Evolutionary conservation across 768 basidiomycete species (phyloP), one percentile per base, ranked within the genome.

Genomic region (Coprinopsis strossmayeri): DNA sequence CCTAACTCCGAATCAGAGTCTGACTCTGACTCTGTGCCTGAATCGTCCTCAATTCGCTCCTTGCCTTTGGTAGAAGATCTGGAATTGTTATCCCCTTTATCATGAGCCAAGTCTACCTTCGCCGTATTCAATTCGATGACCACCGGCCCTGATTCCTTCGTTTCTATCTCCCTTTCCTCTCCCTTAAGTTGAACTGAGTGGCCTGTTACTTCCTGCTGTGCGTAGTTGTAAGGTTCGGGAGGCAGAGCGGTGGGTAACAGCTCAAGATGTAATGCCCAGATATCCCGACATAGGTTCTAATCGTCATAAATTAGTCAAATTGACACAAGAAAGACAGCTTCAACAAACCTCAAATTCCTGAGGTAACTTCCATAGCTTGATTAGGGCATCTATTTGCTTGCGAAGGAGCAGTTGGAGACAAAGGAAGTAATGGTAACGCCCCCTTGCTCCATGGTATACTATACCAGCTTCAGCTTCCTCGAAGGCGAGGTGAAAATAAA

Each of bases 361-460:
- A 5, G 90, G 90, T 18, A 93, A 70, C n/a, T 69, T 61, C 91
- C 91, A 92, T 9, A 79, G 55, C 11, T 59, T 58, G 3, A 61
- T 73, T 49, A 92, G 63, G n/a, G 74, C 73, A 4, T 66, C 69
- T 11, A 92, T 67, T 63, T 96, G 92, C 56, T 82, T 78, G 26
- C 92, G 75, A 10, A 95, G 69, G 46, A 96, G 68, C 0, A 91
- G 67, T 63, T 96, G 94, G 28, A 90, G 70, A 57, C 87, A 88
- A 54, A 93, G 85, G 52, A 90, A 87, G 56, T 89, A 90, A 49
- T 86, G 81, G 60, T 77, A 91, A 32, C 82, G 76, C 12, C 82
- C 89, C 50, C 85, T 76, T 13, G 79, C 74, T 5, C 91, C 92
- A 56, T 91, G 84, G 58, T 91, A 94, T 37, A 91, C 93, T 96